Conservation (phyloP, 768 basidiomycete species). For the Lanmaoa pseudosensibilis region DNA sequence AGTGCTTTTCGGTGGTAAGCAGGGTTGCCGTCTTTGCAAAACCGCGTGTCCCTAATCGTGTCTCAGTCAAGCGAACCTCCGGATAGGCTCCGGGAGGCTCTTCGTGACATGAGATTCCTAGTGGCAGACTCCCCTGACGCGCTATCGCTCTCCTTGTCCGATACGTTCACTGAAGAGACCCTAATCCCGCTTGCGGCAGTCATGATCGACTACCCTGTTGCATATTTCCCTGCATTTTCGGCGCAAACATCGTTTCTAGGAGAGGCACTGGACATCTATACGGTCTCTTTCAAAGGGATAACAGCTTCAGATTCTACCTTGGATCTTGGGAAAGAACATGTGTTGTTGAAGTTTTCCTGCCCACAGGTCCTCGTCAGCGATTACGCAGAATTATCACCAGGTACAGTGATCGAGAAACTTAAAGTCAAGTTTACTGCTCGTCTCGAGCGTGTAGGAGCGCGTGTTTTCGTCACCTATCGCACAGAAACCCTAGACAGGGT, state of each 20-base stretch:
- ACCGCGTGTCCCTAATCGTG: constrained; percentile 1
- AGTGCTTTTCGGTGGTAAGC: constrained; percentile 23
- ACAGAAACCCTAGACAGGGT: constrained; percentile 46
- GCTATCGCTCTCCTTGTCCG: constrained; percentile 32
- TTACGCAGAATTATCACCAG: constrained; percentile 16
- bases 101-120: constrained; percentile 4
- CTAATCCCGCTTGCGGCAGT: constrained; percentile 57
- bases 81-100: constrained; percentile 9
- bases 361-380: constrained; percentile 34
- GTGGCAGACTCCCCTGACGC: constrained; percentile 11
- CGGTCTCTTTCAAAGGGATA: constrained; percentile 22
- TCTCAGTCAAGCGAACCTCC: constrained; percentile 16
- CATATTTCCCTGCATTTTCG: constrained; percentile 48
- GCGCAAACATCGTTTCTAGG: constrained; percentile 42
- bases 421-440: constrained; percentile 35
- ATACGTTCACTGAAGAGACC: constrained; percentile 23
- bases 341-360: constrained; percentile 58
- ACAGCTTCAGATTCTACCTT: neutral
- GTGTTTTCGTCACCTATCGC: constrained; percentile 30
- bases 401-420: constrained; percentile 33
- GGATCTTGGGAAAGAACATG: constrained; percentile 27
- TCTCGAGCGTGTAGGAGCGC: constrained; percentile 25
- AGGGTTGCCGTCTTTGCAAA: neutral
- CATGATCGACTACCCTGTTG: constrained; percentile 62
- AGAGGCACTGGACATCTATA: constrained; percentile 52